Evolutionary conservation across 1,284 basidiomycete species (phyloP), one percentile per base, ranked within the genome.

Genomic region (Malassezia dermatis): DNA sequence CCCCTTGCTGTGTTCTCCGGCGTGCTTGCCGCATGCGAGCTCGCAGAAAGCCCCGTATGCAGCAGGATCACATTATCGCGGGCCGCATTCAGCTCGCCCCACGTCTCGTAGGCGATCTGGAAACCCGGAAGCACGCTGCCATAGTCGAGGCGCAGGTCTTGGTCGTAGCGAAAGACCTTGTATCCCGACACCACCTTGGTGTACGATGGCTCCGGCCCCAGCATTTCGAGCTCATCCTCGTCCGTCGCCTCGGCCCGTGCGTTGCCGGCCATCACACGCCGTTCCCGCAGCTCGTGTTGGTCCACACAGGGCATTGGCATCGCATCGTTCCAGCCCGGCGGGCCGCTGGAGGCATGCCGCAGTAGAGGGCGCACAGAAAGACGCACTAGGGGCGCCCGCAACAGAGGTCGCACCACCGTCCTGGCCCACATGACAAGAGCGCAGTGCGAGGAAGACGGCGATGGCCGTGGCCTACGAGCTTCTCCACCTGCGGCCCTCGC

Each of bases 71-170:
- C 91, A 72, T 99, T 98, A 75, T 88, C 85, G 39, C 80, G 81
- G 8, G 78, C 73, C 0, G 83, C 79, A 28, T 88, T 88, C 52
- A 98, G 83, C 1, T 81, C 82, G 2, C 93, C 93, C 94, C 94
- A 98, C 0, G 93, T 90, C 77, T 98, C 93, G 80, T 98, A 98
- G 0, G 94, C 94, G 51, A 98, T 80, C 61, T 88, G 82, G 66
- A 89, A 88, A 10, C 48, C 23, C 0, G 87, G 84, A 0, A 98
- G 79, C 0, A 83, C 78, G 0, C 80, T 75, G 0, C 83, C 78
- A 44, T 80, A 80, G 77, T 96, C 95, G 12, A 98, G 81, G 0
- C 81, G 79, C 24, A 95, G 79, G 0, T 86, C 81, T 1, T 76
- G 65, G 0, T 76, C 28, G 53, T 77, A 67, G 53, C 71, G 58